Conservation (phyloP, 345 rosid genomes). For the Boechera retrofracta region DNA sequence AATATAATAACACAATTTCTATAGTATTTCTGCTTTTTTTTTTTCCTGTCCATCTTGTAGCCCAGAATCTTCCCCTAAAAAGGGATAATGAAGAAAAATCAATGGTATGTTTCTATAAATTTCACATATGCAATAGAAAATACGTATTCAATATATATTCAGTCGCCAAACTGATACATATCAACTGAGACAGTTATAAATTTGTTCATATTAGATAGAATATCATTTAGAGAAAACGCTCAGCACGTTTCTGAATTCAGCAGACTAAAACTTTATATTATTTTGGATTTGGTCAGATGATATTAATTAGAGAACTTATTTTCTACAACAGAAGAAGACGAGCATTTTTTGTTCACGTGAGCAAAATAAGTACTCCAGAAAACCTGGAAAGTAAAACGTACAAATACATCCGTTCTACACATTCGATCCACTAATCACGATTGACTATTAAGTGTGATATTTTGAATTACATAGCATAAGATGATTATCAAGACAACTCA, state of each 20-base stretch:
- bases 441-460: not conserved
- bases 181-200: not conserved
- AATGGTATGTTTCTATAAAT: slow-evolving; percentile 28
- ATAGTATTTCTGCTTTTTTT: slow-evolving; percentile 1
- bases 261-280: not conserved
- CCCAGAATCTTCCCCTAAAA: not conserved
- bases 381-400: slow-evolving; percentile 40
- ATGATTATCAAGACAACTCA: not conserved
- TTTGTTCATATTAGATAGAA: not conserved
- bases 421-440: not conserved
- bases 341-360: slow-evolving; percentile 39
- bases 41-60: slow-evolving; percentile 4
- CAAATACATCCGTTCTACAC: slow-evolving; percentile 16
- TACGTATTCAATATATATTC: not conserved
- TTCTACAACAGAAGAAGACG: slow-evolving; percentile 34
- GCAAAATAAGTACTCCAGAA: slow-evolving; percentile 33
- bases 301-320: not conserved
- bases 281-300: slow-evolving; percentile 16
- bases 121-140: not conserved
- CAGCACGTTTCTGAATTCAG: not conserved
- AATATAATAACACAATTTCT: slow-evolving; percentile 34
- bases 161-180: not conserved
- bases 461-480: not conserved
- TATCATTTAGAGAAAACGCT: not conserved
- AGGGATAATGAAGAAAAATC: slow-evolving; percentile 20